Base-by-base conservation (phyloP, 345 rosid species). In the Combretum micranthum region DNA sequence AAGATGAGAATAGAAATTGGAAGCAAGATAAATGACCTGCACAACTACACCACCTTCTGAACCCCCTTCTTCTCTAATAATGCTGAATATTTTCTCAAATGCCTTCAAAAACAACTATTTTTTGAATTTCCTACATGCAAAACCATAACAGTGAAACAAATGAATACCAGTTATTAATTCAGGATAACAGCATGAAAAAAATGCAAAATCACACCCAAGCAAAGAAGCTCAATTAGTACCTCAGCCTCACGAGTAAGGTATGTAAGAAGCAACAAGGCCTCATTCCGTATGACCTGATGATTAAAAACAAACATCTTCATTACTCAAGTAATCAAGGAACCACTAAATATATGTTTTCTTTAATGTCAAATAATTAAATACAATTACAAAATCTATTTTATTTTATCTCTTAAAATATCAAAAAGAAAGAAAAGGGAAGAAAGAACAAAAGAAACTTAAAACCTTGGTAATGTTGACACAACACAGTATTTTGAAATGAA, bases 31-130 rank as follows among this genome's bases (percentile, higher is more conserved):
- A 66, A 45, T 75, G 64, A 93, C 99, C 97, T 93, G 99, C 71
- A 93, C 99, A 61, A 93, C 97, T 50, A 93, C 95, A 69, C 95
- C 99, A 43, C 99, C 99, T 53, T 93, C 99, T 47, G 99, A 81
- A 18, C 88, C 97, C 20, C 99, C 99, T 78, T 93, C 99, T 72
- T 93, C 97, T 67, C 72, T 87, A 22, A 93, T 80, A 60, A 93
- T 93, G 70, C 97, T 82, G 74, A 93, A 93, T 10, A 83, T 82
- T 62, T 93, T 93, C 77, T 93, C 99, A 67, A 87, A 89, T 55
- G 95, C 97, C 97, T 85, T 93, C 97, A 54, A 93, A 93, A 70
- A 93, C 99, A 23, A 93, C 78, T 61, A 93, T 93, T 84, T 93
- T 93, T 85, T 93, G 97, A 69, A 93, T 93, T 72, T 89, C 97